These are phyloP conservation scores for Geranium brycei DNA, from an alignment of 345 rosid genomes.

Conservation along the genomic window DNA sequence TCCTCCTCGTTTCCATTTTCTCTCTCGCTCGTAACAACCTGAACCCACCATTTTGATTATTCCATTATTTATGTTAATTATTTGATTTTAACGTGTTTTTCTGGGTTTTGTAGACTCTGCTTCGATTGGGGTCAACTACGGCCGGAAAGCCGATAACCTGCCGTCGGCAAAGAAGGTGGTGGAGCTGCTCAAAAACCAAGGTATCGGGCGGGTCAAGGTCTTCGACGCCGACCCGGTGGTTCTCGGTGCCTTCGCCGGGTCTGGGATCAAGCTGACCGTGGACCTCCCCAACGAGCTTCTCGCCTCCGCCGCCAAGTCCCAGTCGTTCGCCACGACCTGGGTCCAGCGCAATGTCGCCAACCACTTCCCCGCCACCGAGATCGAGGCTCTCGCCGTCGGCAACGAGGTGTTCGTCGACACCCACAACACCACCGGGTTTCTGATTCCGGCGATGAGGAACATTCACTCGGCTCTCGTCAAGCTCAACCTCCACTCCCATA, in stretches of 20 bases:
- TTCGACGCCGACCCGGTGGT: constrained; percentile 76
- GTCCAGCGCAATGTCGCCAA: constrained; percentile 59
- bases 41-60: too few species aligned
- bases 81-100: too few species aligned
- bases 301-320: constrained; percentile 42
- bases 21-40: too few species aligned
- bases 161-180: constrained; percentile 69
- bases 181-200: constrained; percentile 58
- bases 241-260: constrained; percentile 60
- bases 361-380: constrained; percentile 54
- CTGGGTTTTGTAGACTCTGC: constrained; percentile 40
- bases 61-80: too few species aligned
- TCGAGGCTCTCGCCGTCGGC: constrained; percentile 87
- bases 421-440: constrained; percentile 55
- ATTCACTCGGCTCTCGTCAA: constrained; percentile 57
- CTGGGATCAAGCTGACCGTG: constrained; percentile 70
- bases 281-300: constrained; percentile 73
- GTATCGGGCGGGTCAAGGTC: constrained; percentile 55
- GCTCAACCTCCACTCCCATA: constrained; percentile 45
- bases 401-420: constrained; percentile 90
- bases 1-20: too few species aligned
- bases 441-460: constrained; percentile 74
- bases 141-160: constrained; percentile 64
- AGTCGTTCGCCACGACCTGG: constrained; percentile 52
- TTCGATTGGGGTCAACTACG: constrained; percentile 87